Evolutionary conservation across 495 filamentous ascomycete species (phyloP), one percentile per base, ranked within the genome.

Genomic region (Aspergillus steynii): DNA sequence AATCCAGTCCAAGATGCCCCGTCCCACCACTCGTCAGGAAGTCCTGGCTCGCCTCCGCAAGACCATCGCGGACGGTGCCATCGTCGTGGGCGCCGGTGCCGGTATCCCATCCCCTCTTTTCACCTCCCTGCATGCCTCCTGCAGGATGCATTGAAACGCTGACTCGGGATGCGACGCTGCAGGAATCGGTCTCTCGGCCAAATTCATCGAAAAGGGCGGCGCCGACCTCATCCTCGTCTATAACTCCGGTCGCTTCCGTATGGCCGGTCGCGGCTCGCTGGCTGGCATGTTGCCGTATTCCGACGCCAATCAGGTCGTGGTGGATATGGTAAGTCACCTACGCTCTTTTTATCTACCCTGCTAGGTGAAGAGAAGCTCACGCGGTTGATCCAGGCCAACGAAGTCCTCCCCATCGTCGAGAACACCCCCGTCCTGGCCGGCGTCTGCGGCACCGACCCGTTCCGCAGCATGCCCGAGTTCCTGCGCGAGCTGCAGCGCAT

Each of bases 261-360:
- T 91, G 88, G 87, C 88, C 3, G 87, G 88, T 1, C 75, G 83
- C 26, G 88, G 88, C 1, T 89, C 86, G 5, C 74, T 90, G n/a
- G 87, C 88, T 0, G 88, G 87, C 0, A 69, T 91, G 53, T 86
- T 91, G 82, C 88, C 87, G 1, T 91, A 89, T 73, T 84, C 86
- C 7, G 86, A 91, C 67, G 87, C 88, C 4, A 90, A 90, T 69
- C 81, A 83, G 27, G 83, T 89, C 15, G 87, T 90, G 0, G 68
- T 89, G 1, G 84, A 88, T 20, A 90, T 90, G 87, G 84, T 84
- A 62, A n/a, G 61, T 20, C 20, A 20, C 59, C 45, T 32, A 29
- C 26, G 37, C 51, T 32, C 53, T 6, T 27, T n/a, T 10, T 31
- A 9, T 29, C 20, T 20, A 20, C 20, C 20, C 20, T 20, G 20